phyloP scores from a whole-genome alignment of 305 asterid species.

The Fraxinus xanthoxyloides region DNA sequence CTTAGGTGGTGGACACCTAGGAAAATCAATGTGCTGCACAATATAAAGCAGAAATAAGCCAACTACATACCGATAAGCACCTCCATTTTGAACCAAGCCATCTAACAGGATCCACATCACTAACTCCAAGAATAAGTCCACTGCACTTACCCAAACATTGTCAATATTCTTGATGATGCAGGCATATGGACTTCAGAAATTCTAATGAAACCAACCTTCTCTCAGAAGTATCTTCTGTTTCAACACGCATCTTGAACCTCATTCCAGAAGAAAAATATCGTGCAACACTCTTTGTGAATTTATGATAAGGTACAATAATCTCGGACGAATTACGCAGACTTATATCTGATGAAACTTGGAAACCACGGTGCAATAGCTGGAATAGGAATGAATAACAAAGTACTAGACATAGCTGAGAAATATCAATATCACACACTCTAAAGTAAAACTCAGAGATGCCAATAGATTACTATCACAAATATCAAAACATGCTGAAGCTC shows the following conservation, averaged over 20 bases:
- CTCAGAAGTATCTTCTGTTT: constrained; percentile 89
- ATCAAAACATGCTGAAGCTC: background rate
- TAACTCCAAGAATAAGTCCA: constrained; percentile 72
- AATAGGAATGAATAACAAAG: background rate
- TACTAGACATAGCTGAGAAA: background rate
- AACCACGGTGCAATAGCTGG: background rate
- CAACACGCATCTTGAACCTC: constrained; percentile 83
- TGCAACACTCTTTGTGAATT: constrained; percentile 67
- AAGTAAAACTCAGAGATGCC: background rate
- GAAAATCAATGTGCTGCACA: too few species aligned
- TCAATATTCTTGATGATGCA: constrained; percentile 15
- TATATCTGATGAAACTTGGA: background rate
- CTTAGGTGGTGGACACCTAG: too few species aligned
- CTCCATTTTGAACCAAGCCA: constrained; percentile 99
- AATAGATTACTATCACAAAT: background rate
- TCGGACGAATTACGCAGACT: too few species aligned
- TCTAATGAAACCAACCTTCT: constrained; percentile 57
- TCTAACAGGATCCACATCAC: constrained; percentile 75
- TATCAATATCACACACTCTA: background rate
- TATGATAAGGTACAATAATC: constrained; percentile 66
- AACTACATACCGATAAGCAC: constrained; percentile 64
- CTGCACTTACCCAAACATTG: constrained; percentile 48
- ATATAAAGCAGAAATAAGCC: background rate
- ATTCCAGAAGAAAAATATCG: constrained; percentile 68
- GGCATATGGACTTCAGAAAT: background rate